Base-by-base conservation (phyloP, 1,284 basidiomycete genomes). In the Tremellales sp. region DNA sequence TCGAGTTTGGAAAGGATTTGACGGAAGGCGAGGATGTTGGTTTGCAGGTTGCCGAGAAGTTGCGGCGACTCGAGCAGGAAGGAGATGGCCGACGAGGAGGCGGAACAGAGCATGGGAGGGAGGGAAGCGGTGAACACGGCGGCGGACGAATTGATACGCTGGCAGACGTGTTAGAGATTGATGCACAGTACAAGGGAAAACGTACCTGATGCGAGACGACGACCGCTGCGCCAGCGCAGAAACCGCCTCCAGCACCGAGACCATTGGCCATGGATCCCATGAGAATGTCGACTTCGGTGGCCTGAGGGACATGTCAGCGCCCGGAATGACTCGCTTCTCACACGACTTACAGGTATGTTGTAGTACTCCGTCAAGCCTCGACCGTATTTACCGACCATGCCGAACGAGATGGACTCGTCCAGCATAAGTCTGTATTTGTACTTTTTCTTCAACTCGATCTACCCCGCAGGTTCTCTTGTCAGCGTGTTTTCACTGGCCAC, bases 121-220 rank as follows among this genome's bases (percentile, higher is more conserved):
- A 95, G 83, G 1, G 94, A 85, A 8, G 95, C 95, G 1, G 94
- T 97, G 76, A 92, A 99, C 49, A 99, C 91, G 62, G 91, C 94
- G 0, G 91, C 85, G 3, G 90, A 84, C 19, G 90, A 92, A 70
- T 98, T 99, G 80, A 97, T 97, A 39, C 93, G 92, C 81, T 95
- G 68, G 31, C 25, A 14, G 18, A 33, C n/a, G 27, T 18, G 29
- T 18, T 36, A 18, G 16, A 40, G 27, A 21, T 16, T 14, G 25
- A 28, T 39, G 40, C 48, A 39, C 21, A 40, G 18, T 22, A 1
- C 14, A 16, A n/a, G n/a, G n/a, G n/a, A n/a, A n/a, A 29, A 47
- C 64, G 39, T 64, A 85, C 85, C 78, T 91, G 92, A 68, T 98
- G 95, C 53, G 87, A 81, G 24, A 90, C 83, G 33, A 97, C 87